Conservation (phyloP, 2,329 filamentous ascomycete species). For the Bipolaris bicolor region DNA sequence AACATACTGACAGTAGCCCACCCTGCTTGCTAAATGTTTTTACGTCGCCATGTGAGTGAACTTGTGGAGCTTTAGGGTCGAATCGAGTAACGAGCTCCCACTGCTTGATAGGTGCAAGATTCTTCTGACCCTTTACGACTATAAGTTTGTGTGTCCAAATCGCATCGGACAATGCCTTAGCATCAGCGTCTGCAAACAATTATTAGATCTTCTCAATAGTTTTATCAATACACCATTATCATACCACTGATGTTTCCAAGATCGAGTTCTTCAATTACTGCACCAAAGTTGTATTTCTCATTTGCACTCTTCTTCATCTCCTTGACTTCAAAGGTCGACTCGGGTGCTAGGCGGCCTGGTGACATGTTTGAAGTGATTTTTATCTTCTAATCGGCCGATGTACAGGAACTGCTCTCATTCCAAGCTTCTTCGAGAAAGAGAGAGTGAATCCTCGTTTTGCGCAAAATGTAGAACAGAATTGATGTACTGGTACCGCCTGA, state of each 20-base stretch:
- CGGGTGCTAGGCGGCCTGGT: neutral
- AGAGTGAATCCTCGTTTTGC: neutral
- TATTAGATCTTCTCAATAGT: no score
- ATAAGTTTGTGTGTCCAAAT: constrained; percentile 56
- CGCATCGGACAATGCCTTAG: constrained; percentile 27
- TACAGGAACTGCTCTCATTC: neutral
- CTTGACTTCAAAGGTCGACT: constrained; percentile 6
- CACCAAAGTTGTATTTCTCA: constrained; percentile 22
- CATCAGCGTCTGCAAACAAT: neutral
- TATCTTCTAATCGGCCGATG: neutral
- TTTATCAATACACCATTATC: neutral
- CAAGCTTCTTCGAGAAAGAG: neutral
- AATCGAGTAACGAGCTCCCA: constrained; percentile 55
- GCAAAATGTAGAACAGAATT: neutral
- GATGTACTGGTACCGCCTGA: neutral
- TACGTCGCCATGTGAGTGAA: constrained; percentile 53
- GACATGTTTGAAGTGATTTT: neutral
- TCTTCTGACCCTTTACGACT: constrained; percentile 53
- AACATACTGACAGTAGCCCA: constrained; percentile 51
- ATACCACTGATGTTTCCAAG: constrained; percentile 43
- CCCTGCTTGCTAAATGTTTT: constrained; percentile 52
- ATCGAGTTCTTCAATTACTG: constrained; percentile 46
- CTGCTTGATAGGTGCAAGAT: constrained; percentile 52
- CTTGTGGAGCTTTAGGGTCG: constrained; percentile 50
- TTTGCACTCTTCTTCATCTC: constrained; percentile 7